These are phyloP conservation scores for Globisporangium iwayamae DNA, from an alignment of 352 stramenopile species.

Conservation along the genomic window DNA sequence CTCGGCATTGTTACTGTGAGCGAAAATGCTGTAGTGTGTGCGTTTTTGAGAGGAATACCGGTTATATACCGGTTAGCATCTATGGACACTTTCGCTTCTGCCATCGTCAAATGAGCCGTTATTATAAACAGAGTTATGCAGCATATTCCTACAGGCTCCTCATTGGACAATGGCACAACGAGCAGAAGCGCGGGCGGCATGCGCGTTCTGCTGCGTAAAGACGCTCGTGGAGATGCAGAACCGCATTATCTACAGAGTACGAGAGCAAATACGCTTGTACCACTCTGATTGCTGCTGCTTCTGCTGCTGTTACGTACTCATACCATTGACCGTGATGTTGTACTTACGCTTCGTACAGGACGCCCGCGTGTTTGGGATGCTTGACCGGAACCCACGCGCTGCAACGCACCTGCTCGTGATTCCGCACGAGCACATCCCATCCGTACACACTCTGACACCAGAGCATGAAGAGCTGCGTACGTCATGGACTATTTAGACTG, in stretches of 20 bases:
- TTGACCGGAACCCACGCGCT: slow-evolving; percentile 55
- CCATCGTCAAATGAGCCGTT: too few relatives aligned
- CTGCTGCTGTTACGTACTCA: neutral
- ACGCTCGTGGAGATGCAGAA: slow-evolving; percentile 40
- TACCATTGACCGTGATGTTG: neutral
- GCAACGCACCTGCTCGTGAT: slow-evolving; percentile 61
- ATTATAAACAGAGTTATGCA: too few relatives aligned
- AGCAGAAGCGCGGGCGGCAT: slow-evolving; percentile 17
- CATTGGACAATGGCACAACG: slow-evolving; percentile 1
- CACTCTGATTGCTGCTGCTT: neutral
- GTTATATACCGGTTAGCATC: too few relatives aligned
- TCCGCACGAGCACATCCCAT: slow-evolving; percentile 53
- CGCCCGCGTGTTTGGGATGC: slow-evolving; percentile 51
- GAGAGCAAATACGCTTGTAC: neutral
- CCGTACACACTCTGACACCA: slow-evolving; percentile 40
- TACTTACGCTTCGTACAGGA: slow-evolving; percentile 26
- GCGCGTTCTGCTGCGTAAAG: slow-evolving; percentile 56
- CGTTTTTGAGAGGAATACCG: too few relatives aligned
- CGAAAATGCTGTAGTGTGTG: neutral
- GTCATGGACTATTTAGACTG: slow-evolving; percentile 1
- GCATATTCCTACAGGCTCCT: too few relatives aligned
- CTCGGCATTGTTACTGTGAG: slow-evolving; percentile 15
- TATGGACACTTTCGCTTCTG: too few relatives aligned
- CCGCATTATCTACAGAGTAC: slow-evolving; percentile 54
- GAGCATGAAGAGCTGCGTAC: slow-evolving; percentile 42